Evolutionary conservation across 345 rosid species (phyloP).

Genomic region (Kernera saxatilis): DNA sequence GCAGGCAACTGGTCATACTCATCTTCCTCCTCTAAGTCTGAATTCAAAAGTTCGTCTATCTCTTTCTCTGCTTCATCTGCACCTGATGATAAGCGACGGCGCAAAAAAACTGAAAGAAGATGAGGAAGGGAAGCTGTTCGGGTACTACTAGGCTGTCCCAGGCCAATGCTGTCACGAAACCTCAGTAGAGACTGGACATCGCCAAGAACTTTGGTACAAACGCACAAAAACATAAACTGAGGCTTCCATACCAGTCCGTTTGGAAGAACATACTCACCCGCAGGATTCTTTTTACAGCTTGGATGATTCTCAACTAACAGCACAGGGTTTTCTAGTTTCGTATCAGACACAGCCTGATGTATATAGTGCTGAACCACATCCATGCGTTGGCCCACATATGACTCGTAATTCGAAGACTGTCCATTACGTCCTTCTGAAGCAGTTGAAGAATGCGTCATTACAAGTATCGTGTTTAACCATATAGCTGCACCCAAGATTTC

Average conservation of each 20-base stretch:
- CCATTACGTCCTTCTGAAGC: slow-evolving; percentile 72
- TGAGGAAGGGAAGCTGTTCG: slow-evolving; percentile 82
- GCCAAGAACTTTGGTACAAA: slow-evolving; percentile 69
- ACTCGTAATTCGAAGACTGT: slow-evolving; percentile 57
- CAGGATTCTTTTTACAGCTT: slow-evolving; percentile 55
- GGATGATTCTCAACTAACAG: slow-evolving; percentile 82
- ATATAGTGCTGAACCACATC: slow-evolving; percentile 67
- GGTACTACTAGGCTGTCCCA: slow-evolving; percentile 49
- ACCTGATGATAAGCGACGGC: slow-evolving; percentile 43
- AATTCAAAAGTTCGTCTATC: slow-evolving; percentile 43
- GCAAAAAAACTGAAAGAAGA: slow-evolving; percentile 73
- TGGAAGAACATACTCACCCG: slow-evolving; percentile 75
- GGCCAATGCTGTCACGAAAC: slow-evolving; percentile 55
- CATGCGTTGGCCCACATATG: slow-evolving; percentile 60
- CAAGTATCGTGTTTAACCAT: slow-evolving; percentile 90
- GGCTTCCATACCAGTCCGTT: slow-evolving; percentile 83
- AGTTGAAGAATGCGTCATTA: slow-evolving; percentile 78
- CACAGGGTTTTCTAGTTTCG: slow-evolving; percentile 72
- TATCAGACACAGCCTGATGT: slow-evolving; percentile 64
- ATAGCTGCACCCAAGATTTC: slow-evolving; percentile 67
- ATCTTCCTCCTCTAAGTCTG: slow-evolving; percentile 59
- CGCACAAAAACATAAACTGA: slow-evolving; percentile 58
- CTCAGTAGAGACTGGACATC: slow-evolving; percentile 61
- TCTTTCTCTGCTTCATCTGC: slow-evolving; percentile 50
- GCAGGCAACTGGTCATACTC: slow-evolving; percentile 89